Evolutionary conservation across 2,329 filamentous ascomycete genomes (phyloP).

Genomic region (Aphanoascus verrucosus): DNA sequence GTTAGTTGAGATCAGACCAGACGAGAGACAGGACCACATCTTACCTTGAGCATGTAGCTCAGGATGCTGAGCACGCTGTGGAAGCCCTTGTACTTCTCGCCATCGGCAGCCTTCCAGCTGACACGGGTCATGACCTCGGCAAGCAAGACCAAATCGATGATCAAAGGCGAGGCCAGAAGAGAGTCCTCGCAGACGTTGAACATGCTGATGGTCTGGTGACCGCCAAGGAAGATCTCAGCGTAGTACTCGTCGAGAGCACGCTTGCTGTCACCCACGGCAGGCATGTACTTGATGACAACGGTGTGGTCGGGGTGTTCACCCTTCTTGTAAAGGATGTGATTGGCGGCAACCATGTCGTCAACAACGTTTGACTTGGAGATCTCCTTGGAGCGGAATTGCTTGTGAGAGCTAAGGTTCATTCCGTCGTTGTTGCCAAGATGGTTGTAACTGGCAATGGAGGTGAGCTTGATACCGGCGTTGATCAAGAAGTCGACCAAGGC

Average conservation of each 20-base stretch:
- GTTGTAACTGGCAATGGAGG: slow-evolving; percentile 97
- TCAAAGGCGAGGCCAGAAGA: slow-evolving; percentile 84
- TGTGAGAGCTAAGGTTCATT: slow-evolving; percentile 94
- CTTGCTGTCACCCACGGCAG: slow-evolving; percentile 97
- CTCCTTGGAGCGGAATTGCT: slow-evolving; percentile 98
- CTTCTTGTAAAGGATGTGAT: slow-evolving; percentile 76
- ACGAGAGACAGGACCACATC: slow-evolving; percentile 7
- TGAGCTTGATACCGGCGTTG: slow-evolving; percentile 96
- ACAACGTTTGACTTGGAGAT: slow-evolving; percentile 99
- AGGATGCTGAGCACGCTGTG: slow-evolving; percentile 94
- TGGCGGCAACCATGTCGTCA: slow-evolving; percentile 98
- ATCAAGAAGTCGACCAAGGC: slow-evolving; percentile 97
- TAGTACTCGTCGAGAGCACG: slow-evolving; percentile 98
- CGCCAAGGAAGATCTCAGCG: slow-evolving; percentile 96
- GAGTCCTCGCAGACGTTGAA: slow-evolving; percentile 99
- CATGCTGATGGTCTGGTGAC: slow-evolving; percentile 93
- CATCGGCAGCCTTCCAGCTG: slow-evolving; percentile 64
- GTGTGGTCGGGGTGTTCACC: slow-evolving; percentile 96
- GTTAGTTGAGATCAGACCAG: not conserved
- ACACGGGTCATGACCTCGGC: slow-evolving; percentile 98
- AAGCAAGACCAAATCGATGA: slow-evolving; percentile 89
- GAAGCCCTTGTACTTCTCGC: slow-evolving; percentile 75
- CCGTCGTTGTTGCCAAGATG: slow-evolving; percentile 99
- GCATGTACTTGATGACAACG: slow-evolving; percentile 99
- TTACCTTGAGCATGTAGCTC: slow-evolving; percentile 88